phyloP scores from a whole-genome alignment of 2,329 filamentous ascomycete genomes.

The Xylariales sp. region DNA sequence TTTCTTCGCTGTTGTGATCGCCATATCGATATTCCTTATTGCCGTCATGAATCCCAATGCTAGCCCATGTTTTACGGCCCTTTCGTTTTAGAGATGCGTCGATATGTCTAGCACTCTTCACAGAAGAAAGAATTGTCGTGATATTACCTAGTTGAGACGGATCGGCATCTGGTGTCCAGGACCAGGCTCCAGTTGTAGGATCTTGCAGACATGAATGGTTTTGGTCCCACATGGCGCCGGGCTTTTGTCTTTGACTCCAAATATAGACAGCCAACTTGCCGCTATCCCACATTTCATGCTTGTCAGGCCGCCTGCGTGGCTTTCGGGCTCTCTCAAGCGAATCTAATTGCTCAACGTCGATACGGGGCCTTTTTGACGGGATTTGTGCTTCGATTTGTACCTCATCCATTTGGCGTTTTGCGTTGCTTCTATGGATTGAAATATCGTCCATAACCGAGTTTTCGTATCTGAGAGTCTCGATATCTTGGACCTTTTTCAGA shows the following conservation, averaged over 20 bases:
- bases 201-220: constrained; percentile 42
- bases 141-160: constrained; percentile 30
- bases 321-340: constrained; percentile 40
- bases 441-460: constrained; percentile 48
- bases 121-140: constrained; percentile 41
- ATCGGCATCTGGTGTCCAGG: constrained; percentile 37
- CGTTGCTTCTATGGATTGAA: constrained; percentile 28
- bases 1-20: neutral
- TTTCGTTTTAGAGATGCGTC: constrained; percentile 35
- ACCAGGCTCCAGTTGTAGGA: constrained; percentile 44
- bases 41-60: neutral
- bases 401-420: constrained; percentile 42
- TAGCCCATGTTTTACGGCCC: constrained; percentile 19
- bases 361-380: constrained; percentile 37
- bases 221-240: constrained; percentile 41
- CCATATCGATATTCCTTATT: constrained; percentile 2
- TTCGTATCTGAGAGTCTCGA: constrained; percentile 46
- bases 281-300: constrained; percentile 45
- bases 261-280: constrained; percentile 46
- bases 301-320: constrained; percentile 32
- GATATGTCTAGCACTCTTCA: constrained; percentile 38
- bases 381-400: constrained; percentile 36
- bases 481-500: constrained; percentile 45
- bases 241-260: constrained; percentile 45
- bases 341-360: constrained; percentile 40